Conservation (phyloP, 2,329 filamentous ascomycete species). For the Exophiala viscosa region DNA sequence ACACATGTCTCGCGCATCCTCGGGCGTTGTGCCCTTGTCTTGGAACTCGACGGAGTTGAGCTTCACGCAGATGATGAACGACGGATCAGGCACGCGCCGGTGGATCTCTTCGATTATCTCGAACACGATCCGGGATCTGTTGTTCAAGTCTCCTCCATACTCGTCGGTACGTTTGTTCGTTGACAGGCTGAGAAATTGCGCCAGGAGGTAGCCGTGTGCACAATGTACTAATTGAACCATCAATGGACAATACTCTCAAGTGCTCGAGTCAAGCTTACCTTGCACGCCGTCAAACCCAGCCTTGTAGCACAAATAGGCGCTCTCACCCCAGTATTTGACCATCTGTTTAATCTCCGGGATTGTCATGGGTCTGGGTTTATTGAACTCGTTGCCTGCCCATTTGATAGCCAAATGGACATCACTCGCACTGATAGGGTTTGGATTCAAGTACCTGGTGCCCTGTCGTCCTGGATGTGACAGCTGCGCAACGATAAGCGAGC, state of each 20-base stretch:
- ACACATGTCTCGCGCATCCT: constrained; percentile 22
- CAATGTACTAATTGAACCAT: constrained; percentile 22
- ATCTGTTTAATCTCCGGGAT: constrained; percentile 27
- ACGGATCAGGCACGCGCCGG: constrained; percentile 16
- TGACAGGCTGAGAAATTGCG: constrained; percentile 29
- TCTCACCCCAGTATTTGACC: constrained; percentile 20
- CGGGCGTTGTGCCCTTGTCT: constrained; percentile 23
- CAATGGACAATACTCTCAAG: not conserved
- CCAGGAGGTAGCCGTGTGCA: constrained; percentile 31
- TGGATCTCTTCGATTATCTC: constrained; percentile 45
- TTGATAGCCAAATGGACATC: constrained; percentile 46
- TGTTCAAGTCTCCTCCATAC: constrained; percentile 56
- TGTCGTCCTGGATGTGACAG: constrained; percentile 63
- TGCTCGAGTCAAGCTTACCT: constrained; percentile 5
- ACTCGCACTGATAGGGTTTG: constrained; percentile 51
- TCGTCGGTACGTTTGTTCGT: constrained; percentile 29
- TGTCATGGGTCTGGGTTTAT: constrained; percentile 34
- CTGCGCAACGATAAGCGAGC: constrained; percentile 57
- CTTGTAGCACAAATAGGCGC: constrained; percentile 22
- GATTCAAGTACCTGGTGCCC: constrained; percentile 43
- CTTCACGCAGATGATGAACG: constrained; percentile 25
- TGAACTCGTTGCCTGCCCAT: constrained; percentile 34
- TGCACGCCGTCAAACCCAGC: constrained; percentile 27
- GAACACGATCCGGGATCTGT: constrained; percentile 58
- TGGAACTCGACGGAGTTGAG: constrained; percentile 28